Evolutionary conservation across 2,329 filamentous ascomycete genomes (phyloP), one percentile per base, ranked within the genome.

Genomic region (Cladophialophora carrionii): DNA sequence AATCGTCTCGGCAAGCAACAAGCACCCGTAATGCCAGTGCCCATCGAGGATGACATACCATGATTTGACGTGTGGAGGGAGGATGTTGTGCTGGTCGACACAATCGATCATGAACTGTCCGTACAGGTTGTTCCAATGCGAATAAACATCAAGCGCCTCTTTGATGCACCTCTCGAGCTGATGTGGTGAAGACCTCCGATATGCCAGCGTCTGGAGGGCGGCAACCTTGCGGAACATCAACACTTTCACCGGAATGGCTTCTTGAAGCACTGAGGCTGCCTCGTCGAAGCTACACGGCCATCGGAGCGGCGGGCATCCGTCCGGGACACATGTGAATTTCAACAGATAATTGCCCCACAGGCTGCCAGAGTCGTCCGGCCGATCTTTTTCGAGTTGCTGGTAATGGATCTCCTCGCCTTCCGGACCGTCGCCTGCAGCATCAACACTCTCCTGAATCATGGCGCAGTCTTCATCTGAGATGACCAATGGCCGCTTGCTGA

Each of bases 41-140:
- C 82, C 83, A 0, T 81, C 77, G 32, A 87, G 79, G 61, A 84
- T 83, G 14, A 86, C 79, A 66, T 86, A 87, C 85, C 85, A 87
- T 53, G 84, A 84, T 70, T 85, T 84, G 2, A 87, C 79, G 17
- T 81, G 82, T 7, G 80, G 71, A 1, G 84, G 83, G 0, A 87
- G 78, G 0, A 73, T 71, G 49, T 82, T 77, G 65, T 85, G 84
- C 64, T 83, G 74, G 1, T 77, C 74, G 12, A 85, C 76, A 46
- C 84, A 81, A 66, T 85, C 83, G 20, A 77, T 73, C 71, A 86
- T 83, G 69, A 87, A 84, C 1, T 76, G 77, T 0, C 79, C 79
- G 67, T 86, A 85, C 0, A 80, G 78, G 24, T 72, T 70, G 63
- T 84, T 82, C 85, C 85, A 87, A 73, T 86, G 81, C 49, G 81